phyloP scores from a whole-genome alignment of 208 protist genomes.

The Trypanosomatidae sp. region DNA sequence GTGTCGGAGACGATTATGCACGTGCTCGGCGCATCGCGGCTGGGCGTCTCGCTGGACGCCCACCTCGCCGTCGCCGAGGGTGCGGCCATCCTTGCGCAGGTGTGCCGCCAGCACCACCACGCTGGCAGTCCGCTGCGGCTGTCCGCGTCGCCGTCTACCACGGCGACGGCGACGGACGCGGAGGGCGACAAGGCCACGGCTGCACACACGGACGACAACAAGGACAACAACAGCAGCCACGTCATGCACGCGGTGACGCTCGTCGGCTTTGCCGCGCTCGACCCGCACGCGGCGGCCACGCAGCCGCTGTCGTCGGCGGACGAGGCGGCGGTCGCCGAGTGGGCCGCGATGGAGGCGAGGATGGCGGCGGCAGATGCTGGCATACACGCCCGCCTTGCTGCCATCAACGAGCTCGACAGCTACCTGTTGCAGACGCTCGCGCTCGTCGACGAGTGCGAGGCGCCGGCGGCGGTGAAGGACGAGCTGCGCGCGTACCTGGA shows the following conservation, averaged over 20 bases:
- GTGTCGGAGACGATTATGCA: conserved; percentile 26
- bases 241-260: conserved; percentile 20
- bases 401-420: conserved; percentile 45
- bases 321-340: conserved; percentile 10
- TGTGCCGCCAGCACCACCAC: background rate
- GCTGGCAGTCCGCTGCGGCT: background rate
- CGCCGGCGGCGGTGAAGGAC: conserved; percentile 7
- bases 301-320: conserved; percentile 11
- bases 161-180: background rate
- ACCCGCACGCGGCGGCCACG: conserved; percentile 2
- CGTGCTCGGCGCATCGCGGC: conserved; percentile 15
- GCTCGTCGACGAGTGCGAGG: conserved; percentile 14
- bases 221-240: background rate
- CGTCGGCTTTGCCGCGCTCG: conserved; percentile 14
- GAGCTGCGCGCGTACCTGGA: conserved; percentile 11
- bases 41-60: conserved; percentile 44
- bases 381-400: conserved; percentile 28
- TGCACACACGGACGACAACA: background rate
- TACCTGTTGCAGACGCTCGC: conserved; percentile 38
- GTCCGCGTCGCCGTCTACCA: no score
- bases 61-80: conserved; percentile 54
- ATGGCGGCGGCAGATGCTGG: conserved; percentile 17
- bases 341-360: conserved; percentile 16
- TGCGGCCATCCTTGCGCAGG: conserved; percentile 30
- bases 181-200: background rate